phyloP scores from a whole-genome alignment of 495 filamentous ascomycete genomes.

The Penicillium samsonianum region DNA sequence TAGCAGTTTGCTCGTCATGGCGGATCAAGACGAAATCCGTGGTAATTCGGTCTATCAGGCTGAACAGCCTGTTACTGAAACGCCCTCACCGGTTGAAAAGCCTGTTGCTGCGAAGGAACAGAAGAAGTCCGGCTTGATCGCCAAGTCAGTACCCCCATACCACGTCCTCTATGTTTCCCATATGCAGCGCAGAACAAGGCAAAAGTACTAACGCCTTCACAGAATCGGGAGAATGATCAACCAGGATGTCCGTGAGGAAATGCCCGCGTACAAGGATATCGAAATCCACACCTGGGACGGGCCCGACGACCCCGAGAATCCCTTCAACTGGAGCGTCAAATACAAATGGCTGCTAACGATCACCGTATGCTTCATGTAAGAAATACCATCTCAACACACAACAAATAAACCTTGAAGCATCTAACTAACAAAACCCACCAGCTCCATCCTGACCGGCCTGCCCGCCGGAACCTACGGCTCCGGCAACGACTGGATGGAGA shows the following conservation, averaged over 20 bases:
- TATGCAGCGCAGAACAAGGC: background rate
- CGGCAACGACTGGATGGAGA: slow-evolving; percentile 40
- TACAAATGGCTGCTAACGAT: slow-evolving; percentile 46
- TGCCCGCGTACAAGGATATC: slow-evolving; percentile 19
- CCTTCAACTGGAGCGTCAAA: slow-evolving; percentile 25
- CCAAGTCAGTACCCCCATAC: background rate
- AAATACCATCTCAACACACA: background rate
- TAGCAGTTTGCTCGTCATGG: slow-evolving; percentile 11
- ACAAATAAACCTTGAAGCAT: background rate
- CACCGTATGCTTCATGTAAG: slow-evolving; percentile 45
- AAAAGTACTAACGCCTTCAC: background rate
- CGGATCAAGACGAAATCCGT: slow-evolving; percentile 9
- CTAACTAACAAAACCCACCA: slow-evolving; percentile 7
- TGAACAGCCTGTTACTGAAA: background rate
- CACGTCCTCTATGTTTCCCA: background rate
- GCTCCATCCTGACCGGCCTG: slow-evolving; percentile 45
- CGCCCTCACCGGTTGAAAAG: background rate
- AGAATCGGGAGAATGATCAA: slow-evolving; percentile 7
- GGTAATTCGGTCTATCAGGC: slow-evolving; percentile 16
- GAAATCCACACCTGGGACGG: slow-evolving; percentile 40
- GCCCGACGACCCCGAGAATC: slow-evolving; percentile 36
- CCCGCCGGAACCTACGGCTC: slow-evolving; percentile 45
- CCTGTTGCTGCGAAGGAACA: background rate
- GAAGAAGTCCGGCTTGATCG: slow-evolving; percentile 5
- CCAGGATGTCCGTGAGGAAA: slow-evolving; percentile 6